Evolutionary conservation across 2,329 filamentous ascomycete species (phyloP), one percentile per base, ranked within the genome.

Genomic region (Westerdykella sp.): DNA sequence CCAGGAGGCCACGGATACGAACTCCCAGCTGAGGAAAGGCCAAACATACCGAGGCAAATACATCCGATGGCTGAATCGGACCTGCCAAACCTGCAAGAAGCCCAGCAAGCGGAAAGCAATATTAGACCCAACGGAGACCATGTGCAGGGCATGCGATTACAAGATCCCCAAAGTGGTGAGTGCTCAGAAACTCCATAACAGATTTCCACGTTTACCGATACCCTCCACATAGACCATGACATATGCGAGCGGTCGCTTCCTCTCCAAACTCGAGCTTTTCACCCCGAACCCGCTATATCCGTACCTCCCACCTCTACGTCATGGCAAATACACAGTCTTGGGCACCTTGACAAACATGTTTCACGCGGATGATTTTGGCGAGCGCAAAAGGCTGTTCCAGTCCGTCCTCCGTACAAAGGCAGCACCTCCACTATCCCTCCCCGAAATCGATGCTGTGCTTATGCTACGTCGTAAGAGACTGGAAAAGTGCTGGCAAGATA

Each of bases 251-350:
- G 41, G 43, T n/a, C 46, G 58, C 15, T 16, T 43, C 4, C 56
- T 64, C 16, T 59, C 56, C 0, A 63, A 63, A 37, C 54, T 63
- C 25, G 60, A 64, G 38, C 47, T 65, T 11, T 64, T 64, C 44
- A 63, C 62, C 1, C 61, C 61, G 3, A 62, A 58, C 34, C 28
- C 31, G 1, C 42, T 63, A 7, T 55, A 65, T 36, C 56, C 60
- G 1, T 10, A 39, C 4, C 50, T 64, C 1, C 54, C 57, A 2
- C 52, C 51, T 5, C 46, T 65, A 1, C 42, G 44, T 13, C 42
- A 49, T 6, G 58, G 57, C 3, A 34, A 42, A 4, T 56, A 57
- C 35, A 34, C 46, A 5, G 42, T 49, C 9, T 55, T 55, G 52
- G 57, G 58, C 13, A 45, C 43, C 16, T 12, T 39, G 1, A 51